A percentile compares a stretch with the other conserved stretches of the same genome.
These are phyloP conservation scores for Hanseniaspora valbyensis DNA, from an alignment of 805 yeast species.

Conservation along the genomic window DNA sequence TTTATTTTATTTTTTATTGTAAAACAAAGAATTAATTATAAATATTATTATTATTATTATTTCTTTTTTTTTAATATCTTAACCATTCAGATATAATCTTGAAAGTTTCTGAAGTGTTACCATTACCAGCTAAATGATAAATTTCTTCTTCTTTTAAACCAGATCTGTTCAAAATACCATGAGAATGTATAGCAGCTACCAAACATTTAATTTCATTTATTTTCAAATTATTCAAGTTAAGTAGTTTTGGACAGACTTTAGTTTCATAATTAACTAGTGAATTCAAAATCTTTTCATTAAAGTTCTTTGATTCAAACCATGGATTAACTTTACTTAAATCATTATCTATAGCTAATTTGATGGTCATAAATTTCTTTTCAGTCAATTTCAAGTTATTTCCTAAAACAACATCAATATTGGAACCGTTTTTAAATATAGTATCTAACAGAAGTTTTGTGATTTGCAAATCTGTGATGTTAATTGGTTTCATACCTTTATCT, in stretches of 20 bases:
- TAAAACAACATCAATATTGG: background rate
- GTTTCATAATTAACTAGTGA: background rate
- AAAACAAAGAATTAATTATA: too few species aligned
- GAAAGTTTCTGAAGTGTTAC: conserved; percentile 8
- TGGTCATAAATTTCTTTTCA: background rate
- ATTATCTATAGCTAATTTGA: conserved; percentile 1
- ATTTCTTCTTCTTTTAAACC: conserved; percentile 2
- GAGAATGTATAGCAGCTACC: background rate
- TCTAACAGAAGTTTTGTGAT: conserved; percentile 34
- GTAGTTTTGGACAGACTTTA: conserved; percentile 4
- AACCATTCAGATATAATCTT: conserved; percentile 13
- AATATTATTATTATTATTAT: too few species aligned
- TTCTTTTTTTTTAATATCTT: conserved; percentile 2
- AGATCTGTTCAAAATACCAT: conserved; percentile 9
- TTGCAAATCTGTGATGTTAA: conserved; percentile 54
- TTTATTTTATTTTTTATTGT: background rate
- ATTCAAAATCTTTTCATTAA: conserved; percentile 6
- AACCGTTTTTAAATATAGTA: background rate
- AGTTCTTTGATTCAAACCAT: conserved; percentile 8
- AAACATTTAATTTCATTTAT: conserved; percentile 23
- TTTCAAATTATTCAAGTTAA: conserved; percentile 51
- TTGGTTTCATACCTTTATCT: conserved; percentile 41
- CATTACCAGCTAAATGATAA: conserved; percentile 13
- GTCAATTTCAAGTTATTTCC: background rate
- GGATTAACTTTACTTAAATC: background rate